Base-by-base conservation (phyloP, 305 asterid genomes). In the Fraxinus xanthoxyloides region DNA sequence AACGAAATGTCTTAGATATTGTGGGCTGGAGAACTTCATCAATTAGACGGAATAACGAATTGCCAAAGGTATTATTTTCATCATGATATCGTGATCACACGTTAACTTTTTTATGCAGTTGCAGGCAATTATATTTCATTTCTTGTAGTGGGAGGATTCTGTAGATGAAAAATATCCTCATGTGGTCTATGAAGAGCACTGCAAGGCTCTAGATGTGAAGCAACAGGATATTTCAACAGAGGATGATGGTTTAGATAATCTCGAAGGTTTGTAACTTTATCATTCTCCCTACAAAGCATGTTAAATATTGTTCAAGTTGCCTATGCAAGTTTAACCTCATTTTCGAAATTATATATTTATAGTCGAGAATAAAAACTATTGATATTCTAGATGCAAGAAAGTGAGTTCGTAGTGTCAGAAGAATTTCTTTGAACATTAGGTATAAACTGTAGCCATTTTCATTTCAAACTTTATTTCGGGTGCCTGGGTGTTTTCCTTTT, bases 11-110 rank as follows among this genome's bases (percentile, higher is more conserved):
- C 77, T 83, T 82, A 96, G 99, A 94, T 89, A 96, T 96, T 82
- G 99, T 96, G 63, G 99, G 99, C 35, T 96, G 99, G 99, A 91
- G 99, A 89, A 96, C 99, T 72, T 94, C 99, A n/a, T 96, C 98
- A 74, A 93, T 96, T 63, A 91, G 99, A 86, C 92, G 97, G 77
- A 91, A 90, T 63, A 92, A 85, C 85, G 98, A 94, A 86, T 89
- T 96, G 81, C 99, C 99, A 54, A 91, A 93, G 98, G 99, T 94
- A 30, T 83, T 69, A 38, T 83, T 69, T 26, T 69, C 76, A 63
- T 77, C 82, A 56, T 78, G 32, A 46, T 21, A 32, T 28, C 76
- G 38, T 54, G 74, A 79, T 75, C 23, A 30, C 3, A 82, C 32
- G 19, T 79, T 78, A 56, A 72, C 76, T 32, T 84, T 72, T 56